phyloP scores from a whole-genome alignment of 371 early-diverging fungal genomes.

The Saksenaea oblongispora region DNA sequence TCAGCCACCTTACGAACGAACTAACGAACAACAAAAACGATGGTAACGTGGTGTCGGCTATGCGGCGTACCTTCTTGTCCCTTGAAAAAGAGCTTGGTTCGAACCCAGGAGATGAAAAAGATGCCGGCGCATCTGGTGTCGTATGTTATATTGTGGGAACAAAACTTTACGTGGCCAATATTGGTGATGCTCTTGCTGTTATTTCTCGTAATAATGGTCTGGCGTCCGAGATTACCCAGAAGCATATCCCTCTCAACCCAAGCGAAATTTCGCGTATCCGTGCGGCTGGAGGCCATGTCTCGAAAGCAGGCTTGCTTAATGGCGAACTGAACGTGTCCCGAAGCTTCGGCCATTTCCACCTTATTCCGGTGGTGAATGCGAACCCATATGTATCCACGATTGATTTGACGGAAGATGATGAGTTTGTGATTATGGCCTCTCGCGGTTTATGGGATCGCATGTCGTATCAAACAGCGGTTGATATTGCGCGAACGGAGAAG shows the following conservation, averaged over 20 bases:
- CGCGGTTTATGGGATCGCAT: slow-evolving; percentile 84
- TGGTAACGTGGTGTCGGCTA: slow-evolving; percentile 60
- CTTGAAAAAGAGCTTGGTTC: slow-evolving; percentile 77
- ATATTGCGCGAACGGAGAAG: slow-evolving; percentile 78
- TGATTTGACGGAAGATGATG: slow-evolving; percentile 81
- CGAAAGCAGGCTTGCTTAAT: slow-evolving; percentile 74
- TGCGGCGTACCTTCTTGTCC: slow-evolving; percentile 75
- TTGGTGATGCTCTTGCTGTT: slow-evolving; percentile 89
- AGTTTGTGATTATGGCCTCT: slow-evolving; percentile 89
- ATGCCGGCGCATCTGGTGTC: slow-evolving; percentile 71
- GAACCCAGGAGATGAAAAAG: slow-evolving; percentile 48
- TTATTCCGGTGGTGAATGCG: slow-evolving; percentile 84
- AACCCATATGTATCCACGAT: slow-evolving; percentile 80
- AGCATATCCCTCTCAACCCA: slow-evolving; percentile 72
- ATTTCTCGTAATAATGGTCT: slow-evolving; percentile 76
- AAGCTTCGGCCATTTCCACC: slow-evolving; percentile 85
- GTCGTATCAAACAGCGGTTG: slow-evolving; percentile 81
- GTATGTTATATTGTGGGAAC: slow-evolving; percentile 82
- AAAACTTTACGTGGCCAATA: slow-evolving; percentile 85
- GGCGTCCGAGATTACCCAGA: slow-evolving; percentile 73
- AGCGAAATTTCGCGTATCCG: slow-evolving; percentile 82
- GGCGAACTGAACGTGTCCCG: slow-evolving; percentile 78
- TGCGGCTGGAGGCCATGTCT: slow-evolving; percentile 81
- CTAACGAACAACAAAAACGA: slow-evolving; percentile 61
- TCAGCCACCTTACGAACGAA: slow-evolving; percentile 69